Conservation (phyloP, 2,329 filamentous ascomycete genomes). For the Hypoxylon sp. region DNA sequence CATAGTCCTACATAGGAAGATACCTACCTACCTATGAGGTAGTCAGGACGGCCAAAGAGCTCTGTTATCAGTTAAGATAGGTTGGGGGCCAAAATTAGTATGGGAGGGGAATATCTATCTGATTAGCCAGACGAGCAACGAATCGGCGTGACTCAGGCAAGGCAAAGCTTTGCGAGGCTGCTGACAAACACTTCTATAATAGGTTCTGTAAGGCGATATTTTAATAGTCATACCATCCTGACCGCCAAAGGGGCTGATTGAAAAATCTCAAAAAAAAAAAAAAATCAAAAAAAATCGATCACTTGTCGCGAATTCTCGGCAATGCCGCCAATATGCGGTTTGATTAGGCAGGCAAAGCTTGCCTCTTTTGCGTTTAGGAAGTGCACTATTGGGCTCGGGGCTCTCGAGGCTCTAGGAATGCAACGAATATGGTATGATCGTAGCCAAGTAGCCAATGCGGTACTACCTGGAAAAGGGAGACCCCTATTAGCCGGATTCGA, state of each 20-base stretch:
- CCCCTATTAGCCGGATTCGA: not conserved
- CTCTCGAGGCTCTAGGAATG: constrained; percentile 2
- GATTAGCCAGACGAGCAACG: not conserved
- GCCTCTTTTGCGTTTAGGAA: not conserved
- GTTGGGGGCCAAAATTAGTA: constrained; percentile 17
- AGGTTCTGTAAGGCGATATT: constrained; percentile 10
- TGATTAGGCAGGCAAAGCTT: not conserved
- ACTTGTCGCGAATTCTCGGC: not conserved
- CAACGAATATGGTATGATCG: constrained; percentile 8
- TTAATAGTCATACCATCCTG: constrained; percentile 20
- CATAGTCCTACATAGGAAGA: not conserved
- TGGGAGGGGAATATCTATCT: not conserved
- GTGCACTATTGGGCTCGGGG: constrained; percentile 1
- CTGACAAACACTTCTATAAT: constrained; percentile 18
- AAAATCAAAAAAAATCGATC: not conserved
- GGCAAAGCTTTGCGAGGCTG: constrained; percentile 9
- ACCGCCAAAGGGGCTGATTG: constrained; percentile 20
- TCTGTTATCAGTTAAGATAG: not conserved
- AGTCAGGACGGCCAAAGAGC: not conserved
- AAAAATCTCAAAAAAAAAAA: not conserved
- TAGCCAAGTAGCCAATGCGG: not conserved
- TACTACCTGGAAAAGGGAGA: constrained; percentile 1
- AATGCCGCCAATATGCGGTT: constrained; percentile 15
- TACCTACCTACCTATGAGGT: too few species aligned
- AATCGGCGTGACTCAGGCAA: constrained; percentile 10